Evolutionary conservation across 805 yeast genomes (phyloP).

Genomic region (Candida maltosa): DNA sequence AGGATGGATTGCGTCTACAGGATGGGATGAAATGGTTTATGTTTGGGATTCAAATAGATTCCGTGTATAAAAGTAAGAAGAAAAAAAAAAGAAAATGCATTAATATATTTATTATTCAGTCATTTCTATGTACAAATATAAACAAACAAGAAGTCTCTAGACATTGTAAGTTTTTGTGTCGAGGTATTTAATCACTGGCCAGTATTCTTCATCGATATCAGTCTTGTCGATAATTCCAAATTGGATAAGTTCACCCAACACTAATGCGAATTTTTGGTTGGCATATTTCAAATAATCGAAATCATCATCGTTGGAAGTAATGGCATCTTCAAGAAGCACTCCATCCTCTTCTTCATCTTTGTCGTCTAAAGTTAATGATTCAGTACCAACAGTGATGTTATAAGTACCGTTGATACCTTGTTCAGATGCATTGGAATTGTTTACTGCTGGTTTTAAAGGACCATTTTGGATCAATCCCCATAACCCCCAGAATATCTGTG

Average conservation of each 20-base stretch:
- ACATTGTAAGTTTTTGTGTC: constrained; percentile 29
- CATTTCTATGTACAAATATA: too few species aligned
- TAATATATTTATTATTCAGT: too few species aligned
- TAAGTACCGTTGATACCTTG: constrained; percentile 40
- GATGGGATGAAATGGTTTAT: constrained; percentile 95
- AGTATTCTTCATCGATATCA: constrained; percentile 21
- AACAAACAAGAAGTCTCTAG: too few species aligned
- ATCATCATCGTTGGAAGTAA: constrained; percentile 49
- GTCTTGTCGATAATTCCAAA: constrained; percentile 46
- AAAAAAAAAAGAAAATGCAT: too few species aligned
- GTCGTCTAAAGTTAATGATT: constrained; percentile 38
- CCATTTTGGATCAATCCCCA: constrained; percentile 91
- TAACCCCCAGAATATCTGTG: constrained; percentile 75
- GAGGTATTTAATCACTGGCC: constrained; percentile 34
- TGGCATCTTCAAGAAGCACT: constrained; percentile 27
- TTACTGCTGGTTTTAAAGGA: constrained; percentile 19
- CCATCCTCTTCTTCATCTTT: constrained; percentile 14
- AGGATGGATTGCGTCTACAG: constrained; percentile 92
- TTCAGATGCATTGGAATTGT: constrained; percentile 13
- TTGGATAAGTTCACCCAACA: constrained; percentile 70
- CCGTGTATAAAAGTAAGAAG: too few species aligned
- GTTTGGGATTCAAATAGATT: constrained; percentile 73
- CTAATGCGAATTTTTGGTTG: constrained; percentile 66
- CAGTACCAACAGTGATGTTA: constrained; percentile 40
- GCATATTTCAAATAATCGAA: constrained; percentile 80